Evolutionary conservation across 176 grass and related monocot genomes (phyloP).

Genomic region (barley (Hordeum vulgare)): DNA sequence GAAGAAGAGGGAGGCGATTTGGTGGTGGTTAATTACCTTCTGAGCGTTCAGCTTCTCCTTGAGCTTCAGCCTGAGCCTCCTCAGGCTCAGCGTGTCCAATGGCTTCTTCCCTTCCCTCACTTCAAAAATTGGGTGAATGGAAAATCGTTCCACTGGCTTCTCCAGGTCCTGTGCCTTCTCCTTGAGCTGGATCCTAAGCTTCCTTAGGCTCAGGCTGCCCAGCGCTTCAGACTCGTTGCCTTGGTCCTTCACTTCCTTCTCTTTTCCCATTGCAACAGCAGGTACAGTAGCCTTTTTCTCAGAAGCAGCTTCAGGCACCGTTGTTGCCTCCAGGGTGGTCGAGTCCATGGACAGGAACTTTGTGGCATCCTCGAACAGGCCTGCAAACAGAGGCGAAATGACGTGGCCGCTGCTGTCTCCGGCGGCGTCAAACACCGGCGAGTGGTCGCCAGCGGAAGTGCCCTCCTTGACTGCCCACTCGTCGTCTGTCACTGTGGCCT

Average conservation of each 20-base stretch:
- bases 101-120: neutral
- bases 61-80: conserved; percentile 30
- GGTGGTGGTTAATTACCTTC: conserved; percentile 40
- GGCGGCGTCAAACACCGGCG: neutral
- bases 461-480: neutral
- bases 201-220: neutral
- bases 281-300: neutral
- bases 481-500: neutral
- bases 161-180: neutral
- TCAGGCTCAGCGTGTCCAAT: conserved; percentile 13
- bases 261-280: neutral
- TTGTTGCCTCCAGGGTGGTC: neutral
- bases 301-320: neutral
- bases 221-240: neutral
- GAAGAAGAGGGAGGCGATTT: neutral
- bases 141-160: too few species aligned
- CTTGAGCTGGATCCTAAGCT: conserved; percentile 18
- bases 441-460: neutral
- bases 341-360: neutral
- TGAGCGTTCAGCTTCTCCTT: conserved; percentile 31
- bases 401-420: neutral
- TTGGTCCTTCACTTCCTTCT: neutral
- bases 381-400: neutral
- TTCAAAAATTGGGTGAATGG: too few species aligned
- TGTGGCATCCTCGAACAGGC: neutral